Evolutionary conservation across 441 rosid species (phyloP), one percentile per base, ranked within the genome.

Genomic region (Syzygium syzygioides): DNA sequence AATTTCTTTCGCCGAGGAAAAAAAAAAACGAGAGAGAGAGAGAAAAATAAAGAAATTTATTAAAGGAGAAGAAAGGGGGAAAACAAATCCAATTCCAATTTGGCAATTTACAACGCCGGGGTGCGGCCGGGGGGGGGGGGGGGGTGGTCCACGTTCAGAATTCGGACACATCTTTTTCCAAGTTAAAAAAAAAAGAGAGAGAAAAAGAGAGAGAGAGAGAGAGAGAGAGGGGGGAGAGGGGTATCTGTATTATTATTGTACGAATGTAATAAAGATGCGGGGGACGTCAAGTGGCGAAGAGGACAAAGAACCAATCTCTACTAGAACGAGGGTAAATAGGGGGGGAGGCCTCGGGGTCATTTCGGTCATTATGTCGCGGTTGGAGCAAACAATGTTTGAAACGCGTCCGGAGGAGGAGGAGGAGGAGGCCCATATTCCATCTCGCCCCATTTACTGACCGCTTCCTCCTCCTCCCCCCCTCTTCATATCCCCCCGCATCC

Each of bases 401-500:
- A 95, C 99, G 96, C 97, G 97, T 95, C 96, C 93, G 95, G 55
- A 91, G 98, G 93, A 90, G 91, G 97, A 93, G 95, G 55, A 91
- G 98, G 93, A 90, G 91, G 97, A 93, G 96, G 93, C 96, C 95
- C 96, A 94, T 92, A 94, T 93, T 94, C 97, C 91, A 90, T 93
- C 93, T 93, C 93, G 94, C 94, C 48, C 45, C 48, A 94, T 93
- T 93, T 92, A 89, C 96, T 95, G 93, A 93, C 95, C 95, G 91
- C 91, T 92, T 93, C 88, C 92, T 90, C 90, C 57, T 2, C 19
- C 37, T 93, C 88, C 92, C 57, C 4, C 19, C 71, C 26, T 87
- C 94, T 92, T 93, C 93, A 94, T 91, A 93, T 91, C 91, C 92
- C 91, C 92, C 55, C 7, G 53, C 37, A 62, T 90, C 34, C 87